Evolutionary conservation across 176 grass and related monocot species (phyloP), one percentile per base, ranked within the genome.

Genomic region (Thinopyrum elongatum): DNA sequence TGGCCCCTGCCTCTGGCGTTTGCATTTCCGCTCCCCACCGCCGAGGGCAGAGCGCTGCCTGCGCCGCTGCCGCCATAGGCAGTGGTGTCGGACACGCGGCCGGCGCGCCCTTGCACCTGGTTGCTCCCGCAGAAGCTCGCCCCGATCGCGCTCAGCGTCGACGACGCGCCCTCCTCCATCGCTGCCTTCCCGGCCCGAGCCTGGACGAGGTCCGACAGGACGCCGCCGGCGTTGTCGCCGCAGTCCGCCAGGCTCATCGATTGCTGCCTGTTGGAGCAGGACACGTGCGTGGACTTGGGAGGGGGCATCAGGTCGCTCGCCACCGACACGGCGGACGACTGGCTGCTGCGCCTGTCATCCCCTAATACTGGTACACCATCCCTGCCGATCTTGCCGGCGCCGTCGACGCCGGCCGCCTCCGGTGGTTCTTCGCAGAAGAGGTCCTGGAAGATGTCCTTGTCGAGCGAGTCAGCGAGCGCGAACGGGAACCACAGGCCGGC

Each of bases 91-190:
- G n/a, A n/a, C n/a, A n/a, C n/a, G n/a, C n/a, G 19, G 81, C 57
- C 78, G 33, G n/a, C 58, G 46, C 73, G 55, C 13, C 89, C 83
- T 9, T 74, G 82, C 79, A 93, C 86, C 74, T 89, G 87, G 83
- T 97, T 94, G 89, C 92, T 97, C 70, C 80, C 88, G 33, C 92
- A 97, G 85, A 94, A 90, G 88, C 92, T 97, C 12, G 92, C 90
- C 11, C 87, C 88, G 30, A 97, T 89, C 33, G 90, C 60, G 85
- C 85, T 97, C 64, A 92, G 84, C 72, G 70, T 90, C 58, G 92
- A 90, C 67, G 91, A 93, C 29, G 78, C 65, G 46, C 82, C 87
- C 33, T n/a, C 72, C 15, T 79, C 91, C 84, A 34, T 31, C 79
- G 26, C 39, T 33, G 76, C 64, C 34, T 80, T 81, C 14, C 82